Base-by-base conservation (phyloP, 176 grass and related monocot genomes). In the Thalia dealbata region DNA sequence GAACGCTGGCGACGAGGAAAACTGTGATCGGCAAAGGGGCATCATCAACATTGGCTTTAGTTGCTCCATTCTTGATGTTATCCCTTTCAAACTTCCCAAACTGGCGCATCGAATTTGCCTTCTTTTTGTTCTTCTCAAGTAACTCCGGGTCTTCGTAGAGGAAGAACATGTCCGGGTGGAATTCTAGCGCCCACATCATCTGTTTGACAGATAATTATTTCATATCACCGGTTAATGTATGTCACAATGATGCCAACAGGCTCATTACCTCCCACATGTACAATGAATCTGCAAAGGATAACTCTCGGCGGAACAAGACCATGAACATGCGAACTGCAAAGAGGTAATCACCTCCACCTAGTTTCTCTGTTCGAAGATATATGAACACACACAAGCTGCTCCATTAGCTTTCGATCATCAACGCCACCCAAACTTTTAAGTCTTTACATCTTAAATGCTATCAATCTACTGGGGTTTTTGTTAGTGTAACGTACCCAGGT, bases 141-240 rank as follows among this genome's bases (percentile, higher is more conserved):
- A 79, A 55, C 29, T 83, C 84, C 75, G 85, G 71, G 48, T 99
- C 95, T 88, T 93, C 95, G 28, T 86, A 91, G 75, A 91, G 25
- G 85, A 70, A 84, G 81, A 86, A 99, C 61, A 88, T 88, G 52
- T 99, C 95, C 7, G 95, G 95, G 46, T 99, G 87, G 67, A 93
- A 99, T 76, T 99, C 95, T 63, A 99, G 79, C 80, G 95, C 95
- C 95, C 95, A 99, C 90, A 93, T 99, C 90, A 99, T 99, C 95
- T 95, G 87, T 79, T 58, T 41, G 15, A 68, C n/a, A 67, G n/a
- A 21, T 67, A n/a, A n/a, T 19, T 55, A 55, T 5, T 21, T n/a
- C 54, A 58, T 58, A 19, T 5, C 21, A 58, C 19, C 22, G 19
- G 19, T 48, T 13, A n/a, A n/a, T n/a, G n/a, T n/a, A n/a, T n/a